Evolutionary conservation across 768 basidiomycete genomes (phyloP), one percentile per base, ranked within the genome.

Genomic region (Mycena galopus): DNA sequence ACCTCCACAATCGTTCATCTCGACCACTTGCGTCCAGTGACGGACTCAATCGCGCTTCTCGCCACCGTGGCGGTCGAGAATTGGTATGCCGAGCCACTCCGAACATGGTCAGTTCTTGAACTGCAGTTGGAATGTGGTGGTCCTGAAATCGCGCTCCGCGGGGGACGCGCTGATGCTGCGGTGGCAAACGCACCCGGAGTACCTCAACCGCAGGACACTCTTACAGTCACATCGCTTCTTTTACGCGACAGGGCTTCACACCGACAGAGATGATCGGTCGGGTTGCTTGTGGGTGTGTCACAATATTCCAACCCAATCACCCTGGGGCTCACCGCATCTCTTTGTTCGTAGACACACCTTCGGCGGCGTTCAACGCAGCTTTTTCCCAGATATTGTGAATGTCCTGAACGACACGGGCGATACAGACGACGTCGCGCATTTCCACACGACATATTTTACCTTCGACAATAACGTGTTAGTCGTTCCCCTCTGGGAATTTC

Each of bases 261-360:
- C 51, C 57, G 44, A 53, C 63, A n/a, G 70, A 71, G 62, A 70
- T 70, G 69, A 70, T 70, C 35, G 59, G 59, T 33, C 69, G 65
- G 21, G 69, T 71, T 25, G 69, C 69, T 65, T 71, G 69, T 59
- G 69, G 69, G 47, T 62, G 44, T 37, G 62, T 62, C n/a, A n/a
- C n/a, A n/a, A n/a, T n/a, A n/a, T n/a, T n/a, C n/a, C n/a, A n/a
- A n/a, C n/a, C n/a, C n/a, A n/a, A n/a, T n/a, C n/a, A n/a, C n/a
- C n/a, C n/a, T n/a, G n/a, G n/a, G 27, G 65, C n/a, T 53, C 27
- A 47, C 27, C 29, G 19, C 44, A 51, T n/a, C n/a, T n/a, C n/a
- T n/a, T n/a, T n/a, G n/a, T n/a, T n/a, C n/a, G n/a, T n/a, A n/a
- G n/a, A n/a, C 47, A 63, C 47, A 51, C 50, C 30, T 56, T 57